phyloP scores from a whole-genome alignment of 176 grass and related monocot species.

The Saccharum officinarum region DNA sequence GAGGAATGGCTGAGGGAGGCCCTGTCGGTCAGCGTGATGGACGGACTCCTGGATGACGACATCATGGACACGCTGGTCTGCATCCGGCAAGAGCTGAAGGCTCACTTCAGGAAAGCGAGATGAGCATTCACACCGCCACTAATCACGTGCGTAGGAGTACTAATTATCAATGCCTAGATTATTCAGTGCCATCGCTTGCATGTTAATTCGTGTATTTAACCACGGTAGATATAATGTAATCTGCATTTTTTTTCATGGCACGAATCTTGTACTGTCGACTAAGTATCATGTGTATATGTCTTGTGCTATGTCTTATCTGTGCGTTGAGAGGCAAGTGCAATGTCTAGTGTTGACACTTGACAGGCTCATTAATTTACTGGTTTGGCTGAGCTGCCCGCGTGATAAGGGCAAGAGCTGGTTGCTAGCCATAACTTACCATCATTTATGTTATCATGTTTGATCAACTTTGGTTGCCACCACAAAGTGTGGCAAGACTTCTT shows the following conservation, averaged over 20 bases:
- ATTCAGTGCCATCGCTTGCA: background rate
- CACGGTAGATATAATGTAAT: slow-evolving; percentile 2
- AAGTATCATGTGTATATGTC: background rate
- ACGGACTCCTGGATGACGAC: slow-evolving; percentile 58
- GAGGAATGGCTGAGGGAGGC: slow-evolving; percentile 81
- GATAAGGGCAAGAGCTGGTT: background rate
- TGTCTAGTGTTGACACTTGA: background rate
- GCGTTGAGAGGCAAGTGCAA: background rate
- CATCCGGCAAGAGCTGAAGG: slow-evolving; percentile 75
- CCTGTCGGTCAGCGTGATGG: slow-evolving; percentile 35
- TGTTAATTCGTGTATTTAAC: background rate
- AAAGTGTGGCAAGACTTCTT: too few species aligned
- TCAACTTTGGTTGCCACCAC: too few species aligned
- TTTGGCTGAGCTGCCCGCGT: too few species aligned
- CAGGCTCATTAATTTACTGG: too few species aligned
- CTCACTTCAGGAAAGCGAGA: slow-evolving; percentile 36
- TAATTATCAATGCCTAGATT: slow-evolving; percentile 29
- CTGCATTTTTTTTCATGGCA: background rate
- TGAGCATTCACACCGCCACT: background rate
- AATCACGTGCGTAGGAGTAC: background rate
- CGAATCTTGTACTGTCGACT: background rate
- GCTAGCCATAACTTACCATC: too few species aligned
- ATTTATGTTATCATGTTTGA: too few species aligned
- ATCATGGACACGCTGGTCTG: slow-evolving; percentile 66
- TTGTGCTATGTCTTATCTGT: background rate